Evolutionary conservation across 352 stramenopile species (phyloP).

Genomic region (Phytophthora hibernalis): DNA sequence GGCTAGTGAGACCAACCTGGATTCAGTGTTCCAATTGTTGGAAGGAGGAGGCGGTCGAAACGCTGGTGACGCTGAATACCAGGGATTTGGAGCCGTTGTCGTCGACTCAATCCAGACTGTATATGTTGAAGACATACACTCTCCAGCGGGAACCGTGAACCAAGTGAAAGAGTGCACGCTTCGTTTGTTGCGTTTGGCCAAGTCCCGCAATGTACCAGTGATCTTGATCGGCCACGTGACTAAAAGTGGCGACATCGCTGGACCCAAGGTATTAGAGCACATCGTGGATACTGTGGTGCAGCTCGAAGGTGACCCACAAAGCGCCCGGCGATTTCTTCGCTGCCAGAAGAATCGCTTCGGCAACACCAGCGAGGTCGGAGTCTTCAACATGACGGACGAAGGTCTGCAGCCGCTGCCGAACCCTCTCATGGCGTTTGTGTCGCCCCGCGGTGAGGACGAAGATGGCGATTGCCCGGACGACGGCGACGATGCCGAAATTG

Average conservation of each 20-base stretch:
- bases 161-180: slow-evolving; percentile 97
- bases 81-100: slow-evolving; percentile 80
- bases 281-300: slow-evolving; percentile 97
- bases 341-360: slow-evolving; percentile 98
- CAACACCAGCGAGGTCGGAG: slow-evolving; percentile 95
- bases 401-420: slow-evolving; percentile 84
- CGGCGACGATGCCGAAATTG: slow-evolving; percentile 35
- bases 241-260: slow-evolving; percentile 96
- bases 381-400: slow-evolving; percentile 95
- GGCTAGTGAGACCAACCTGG: slow-evolving; percentile 86
- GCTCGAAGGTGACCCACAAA: slow-evolving; percentile 92
- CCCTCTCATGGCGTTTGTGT: slow-evolving; percentile 85
- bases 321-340: slow-evolving; percentile 88
- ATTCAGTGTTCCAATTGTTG: slow-evolving; percentile 73
- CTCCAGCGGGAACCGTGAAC: slow-evolving; percentile 86
- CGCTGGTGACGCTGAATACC: slow-evolving; percentile 4
- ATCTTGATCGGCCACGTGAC: slow-evolving; percentile 97
- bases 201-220: slow-evolving; percentile 92
- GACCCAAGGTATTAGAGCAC: slow-evolving; percentile 91
- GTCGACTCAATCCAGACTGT: slow-evolving; percentile 98
- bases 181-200: slow-evolving; percentile 94
- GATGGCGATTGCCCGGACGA: slow-evolving; percentile 36
- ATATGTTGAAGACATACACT: slow-evolving; percentile 86
- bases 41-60: slow-evolving; percentile 31
- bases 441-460: slow-evolving; percentile 34